Conservation (phyloP, 1,139 yeast species). For the Sugiyamaella japonica region DNA sequence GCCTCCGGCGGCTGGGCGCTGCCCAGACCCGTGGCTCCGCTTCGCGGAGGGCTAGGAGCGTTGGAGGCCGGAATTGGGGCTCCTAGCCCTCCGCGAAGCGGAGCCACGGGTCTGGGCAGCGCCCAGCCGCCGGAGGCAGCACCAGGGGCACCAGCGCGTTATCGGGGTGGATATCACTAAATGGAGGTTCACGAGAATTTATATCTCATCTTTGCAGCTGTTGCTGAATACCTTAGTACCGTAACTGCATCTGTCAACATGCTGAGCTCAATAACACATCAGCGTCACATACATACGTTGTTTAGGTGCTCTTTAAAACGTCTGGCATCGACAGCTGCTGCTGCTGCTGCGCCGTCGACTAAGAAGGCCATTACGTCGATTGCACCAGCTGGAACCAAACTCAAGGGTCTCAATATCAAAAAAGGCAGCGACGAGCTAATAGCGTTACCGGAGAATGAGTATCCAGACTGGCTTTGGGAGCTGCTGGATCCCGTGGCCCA, state of each 20-base stretch:
- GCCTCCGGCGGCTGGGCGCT: no score
- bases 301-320: background rate
- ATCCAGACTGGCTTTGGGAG: constrained; percentile 97
- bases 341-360: constrained; percentile 8
- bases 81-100: no score
- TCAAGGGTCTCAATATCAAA: constrained; percentile 69
- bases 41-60: no score
- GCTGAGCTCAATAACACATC: constrained; percentile 9
- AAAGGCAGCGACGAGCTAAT: constrained; percentile 87
- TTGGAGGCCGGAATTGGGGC: no score
- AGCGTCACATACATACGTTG: background rate
- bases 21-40: background rate
- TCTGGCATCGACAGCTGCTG: background rate
- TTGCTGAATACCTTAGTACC: no score
- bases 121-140: no score
- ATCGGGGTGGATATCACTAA: background rate
- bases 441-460: constrained; percentile 82
- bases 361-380: constrained; percentile 40
- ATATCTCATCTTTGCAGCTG: no score
- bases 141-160: background rate
- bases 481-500: constrained; percentile 64
- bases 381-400: constrained; percentile 74
- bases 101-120: no score
- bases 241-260: background rate
- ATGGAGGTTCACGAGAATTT: constrained; percentile 12